Conservation (phyloP, 176 grass and related monocot species). For the Tillandsia fasciculata region DNA sequence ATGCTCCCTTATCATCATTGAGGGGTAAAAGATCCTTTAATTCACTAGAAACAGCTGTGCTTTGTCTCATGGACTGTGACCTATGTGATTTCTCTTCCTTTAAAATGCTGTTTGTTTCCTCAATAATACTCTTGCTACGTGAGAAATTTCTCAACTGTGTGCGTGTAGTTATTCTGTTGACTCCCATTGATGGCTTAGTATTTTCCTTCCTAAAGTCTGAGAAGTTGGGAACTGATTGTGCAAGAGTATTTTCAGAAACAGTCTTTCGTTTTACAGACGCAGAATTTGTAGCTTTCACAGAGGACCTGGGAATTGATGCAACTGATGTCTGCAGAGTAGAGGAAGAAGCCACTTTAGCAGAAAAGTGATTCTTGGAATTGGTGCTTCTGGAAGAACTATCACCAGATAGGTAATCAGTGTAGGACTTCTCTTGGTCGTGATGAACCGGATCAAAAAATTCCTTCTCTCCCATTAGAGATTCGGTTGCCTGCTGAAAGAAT, state of each 20-base stretch:
- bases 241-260: constrained; percentile 59
- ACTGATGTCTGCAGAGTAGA: constrained; percentile 38
- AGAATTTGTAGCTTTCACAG: constrained; percentile 36
- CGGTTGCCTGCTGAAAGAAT: constrained; percentile 40
- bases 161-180: constrained; percentile 40
- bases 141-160: constrained; percentile 47
- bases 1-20: constrained; percentile 31
- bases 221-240: constrained; percentile 81
- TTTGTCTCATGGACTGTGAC: constrained; percentile 83
- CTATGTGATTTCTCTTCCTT: constrained; percentile 68
- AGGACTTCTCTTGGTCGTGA: constrained; percentile 20
- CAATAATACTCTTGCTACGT: constrained; percentile 75
- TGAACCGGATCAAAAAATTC: constrained; percentile 29
- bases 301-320: constrained; percentile 46
- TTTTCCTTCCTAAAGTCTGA: constrained; percentile 92
- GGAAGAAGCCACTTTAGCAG: constrained; percentile 45
- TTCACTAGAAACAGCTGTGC: constrained; percentile 35
- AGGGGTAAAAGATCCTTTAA: constrained; percentile 61
- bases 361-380: constrained; percentile 57
- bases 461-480: constrained; percentile 53
- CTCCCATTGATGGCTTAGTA: constrained; percentile 58
- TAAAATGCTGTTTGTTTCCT: constrained; percentile 49
- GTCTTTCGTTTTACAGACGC: constrained; percentile 47
- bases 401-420: constrained; percentile 65
- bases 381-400: constrained; percentile 67